Evolutionary conservation across 352 stramenopile genomes (phyloP), one percentile per base, ranked within the genome.

Genomic region (Globisporangium takayamanum): DNA sequence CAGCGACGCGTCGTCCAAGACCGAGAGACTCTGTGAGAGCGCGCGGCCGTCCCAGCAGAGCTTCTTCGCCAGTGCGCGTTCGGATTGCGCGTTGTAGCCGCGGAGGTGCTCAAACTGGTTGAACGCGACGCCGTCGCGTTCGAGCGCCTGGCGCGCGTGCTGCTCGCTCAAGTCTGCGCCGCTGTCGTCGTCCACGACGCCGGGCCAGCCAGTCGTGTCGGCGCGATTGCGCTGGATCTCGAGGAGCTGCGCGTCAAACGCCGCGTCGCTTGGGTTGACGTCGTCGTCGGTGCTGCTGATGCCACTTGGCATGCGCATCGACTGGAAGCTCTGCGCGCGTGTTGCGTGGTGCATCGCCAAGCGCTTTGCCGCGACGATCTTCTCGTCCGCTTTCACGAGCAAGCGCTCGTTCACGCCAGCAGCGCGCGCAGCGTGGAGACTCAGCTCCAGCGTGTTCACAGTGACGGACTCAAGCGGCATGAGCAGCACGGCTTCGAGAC

Each of bases 31-130:
- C 46, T 86, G 74, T 4, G 73, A 72, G 7, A 87, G 72, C 0
- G 76, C 80, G 25, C 78, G 78, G 46, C 80, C 80, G 51, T 90
- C 78, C 80, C 80, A 90, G 28, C 53, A 71, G 18, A 88, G 57
- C 48, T 86, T 88, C 52, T 84, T 85, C 2, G 76, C 65, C 0
- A 78, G 39, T 11, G 58, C 64, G 22, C 59, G 66, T 45, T 81
- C 69, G 0, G 74, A 83, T 53, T 80, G 68, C 10, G 74, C 52
- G 30, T 85, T 87, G 52, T 70, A 75, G 15, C 76, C 78, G 37
- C 80, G 71, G 20, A 90, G 69, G 22, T 81, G 79, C 51, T 88
- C 78, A 62, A 87, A 90, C 52, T 86, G 74, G 50, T 80, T 77
- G 46, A 90, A 88, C 18, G 76, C 80, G 12, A 72, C 20, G 0